These are phyloP conservation scores for Rubia occidens DNA, from an alignment of 305 asterid genomes.

Conservation along the genomic window DNA sequence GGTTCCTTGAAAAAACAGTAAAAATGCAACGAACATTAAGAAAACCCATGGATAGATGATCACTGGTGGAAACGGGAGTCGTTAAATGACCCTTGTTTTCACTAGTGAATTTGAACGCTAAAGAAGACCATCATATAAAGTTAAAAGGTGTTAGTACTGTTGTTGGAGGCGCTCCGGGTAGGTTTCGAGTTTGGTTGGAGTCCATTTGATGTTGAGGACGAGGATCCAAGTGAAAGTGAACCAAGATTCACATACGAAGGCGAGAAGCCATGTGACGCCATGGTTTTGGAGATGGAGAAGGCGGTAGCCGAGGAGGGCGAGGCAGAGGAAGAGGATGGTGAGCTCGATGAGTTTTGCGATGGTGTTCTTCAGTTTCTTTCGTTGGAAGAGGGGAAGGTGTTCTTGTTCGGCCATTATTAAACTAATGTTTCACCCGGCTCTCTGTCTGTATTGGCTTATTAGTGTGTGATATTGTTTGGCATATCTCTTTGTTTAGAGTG, in stretches of 20 bases:
- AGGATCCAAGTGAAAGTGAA: slow-evolving; percentile 33
- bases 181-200: slow-evolving; percentile 15
- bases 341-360: slow-evolving; percentile 24
- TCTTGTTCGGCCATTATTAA: slow-evolving; percentile 14
- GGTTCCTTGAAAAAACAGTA: background rate
- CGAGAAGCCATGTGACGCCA: slow-evolving; percentile 23
- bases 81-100: too few species aligned
- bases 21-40: background rate
- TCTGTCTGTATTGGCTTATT: background rate
- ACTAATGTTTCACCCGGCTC: background rate
- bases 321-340: slow-evolving; percentile 26
- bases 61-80: too few species aligned
- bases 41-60: too few species aligned
- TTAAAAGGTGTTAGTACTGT: slow-evolving; percentile 13
- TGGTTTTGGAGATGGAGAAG: slow-evolving; percentile 13
- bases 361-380: slow-evolving; percentile 11
- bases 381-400: slow-evolving; percentile 22
- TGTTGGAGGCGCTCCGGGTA: slow-evolving; percentile 25
- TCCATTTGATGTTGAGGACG: slow-evolving; percentile 26
- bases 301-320: slow-evolving; percentile 27
- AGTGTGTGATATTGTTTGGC: background rate
- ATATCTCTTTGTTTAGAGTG: background rate
- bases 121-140: background rate
- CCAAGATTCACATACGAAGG: slow-evolving; percentile 33
- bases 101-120: background rate